phyloP scores from a whole-genome alignment of 768 basidiomycete genomes.

The Leccinum olivaceopallidum region DNA sequence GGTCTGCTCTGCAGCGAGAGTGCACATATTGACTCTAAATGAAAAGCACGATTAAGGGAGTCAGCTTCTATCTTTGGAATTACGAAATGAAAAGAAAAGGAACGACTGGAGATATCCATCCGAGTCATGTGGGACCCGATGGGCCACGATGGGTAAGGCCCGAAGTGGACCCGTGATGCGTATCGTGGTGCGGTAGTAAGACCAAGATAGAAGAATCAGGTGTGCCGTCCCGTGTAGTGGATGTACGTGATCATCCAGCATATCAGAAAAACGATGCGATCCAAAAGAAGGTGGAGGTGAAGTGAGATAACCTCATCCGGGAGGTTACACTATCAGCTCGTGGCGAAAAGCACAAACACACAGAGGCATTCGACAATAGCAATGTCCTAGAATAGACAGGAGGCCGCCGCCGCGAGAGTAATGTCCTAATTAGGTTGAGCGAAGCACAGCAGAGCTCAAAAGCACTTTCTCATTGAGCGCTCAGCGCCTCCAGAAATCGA shows the following conservation, averaged over 20 bases:
- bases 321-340: constrained; percentile 6
- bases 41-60: constrained; percentile 15
- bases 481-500: constrained; percentile 1
- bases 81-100: constrained; percentile 1
- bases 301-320: constrained; percentile 13
- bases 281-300: constrained; percentile 9
- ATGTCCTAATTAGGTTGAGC: constrained; percentile 10
- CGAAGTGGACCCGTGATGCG: constrained; percentile 10
- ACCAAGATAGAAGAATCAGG: constrained; percentile 18
- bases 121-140: constrained; percentile 7
- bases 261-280: constrained; percentile 13
- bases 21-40: constrained; percentile 82
- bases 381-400: constrained; percentile 11
- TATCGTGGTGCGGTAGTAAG: constrained; percentile 10
- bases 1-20: constrained; percentile 86
- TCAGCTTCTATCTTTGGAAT: constrained; percentile 22
- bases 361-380: background rate
- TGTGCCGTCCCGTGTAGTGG: constrained; percentile 7
- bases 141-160: constrained; percentile 11
- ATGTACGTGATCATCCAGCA: constrained; percentile 8
- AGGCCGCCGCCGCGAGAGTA: constrained; percentile 20
- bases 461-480: constrained; percentile 8
- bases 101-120: constrained; percentile 9
- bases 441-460: background rate
- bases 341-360: constrained; percentile 7